A percentile compares a stretch with the other conserved stretches of the same genome.
Evolutionary conservation across 352 stramenopile species (phyloP).

Genomic region (Phytopythium montanum): DNA sequence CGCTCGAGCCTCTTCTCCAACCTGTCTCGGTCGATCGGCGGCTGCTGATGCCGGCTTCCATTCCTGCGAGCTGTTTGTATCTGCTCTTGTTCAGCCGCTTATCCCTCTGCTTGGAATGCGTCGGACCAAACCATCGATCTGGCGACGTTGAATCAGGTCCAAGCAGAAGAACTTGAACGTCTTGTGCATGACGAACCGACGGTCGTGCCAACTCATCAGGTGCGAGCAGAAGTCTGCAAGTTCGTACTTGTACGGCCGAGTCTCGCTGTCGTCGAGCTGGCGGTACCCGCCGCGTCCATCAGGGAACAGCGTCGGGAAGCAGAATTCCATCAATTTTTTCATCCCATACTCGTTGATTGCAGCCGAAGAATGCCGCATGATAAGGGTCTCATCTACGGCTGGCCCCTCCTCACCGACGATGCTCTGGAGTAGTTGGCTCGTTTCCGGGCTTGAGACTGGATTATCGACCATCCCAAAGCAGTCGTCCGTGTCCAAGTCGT

Average conservation of each 20-base stretch:
- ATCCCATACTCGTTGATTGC: constrained; percentile 21
- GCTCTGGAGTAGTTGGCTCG: background rate
- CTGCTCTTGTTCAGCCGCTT: too few species aligned
- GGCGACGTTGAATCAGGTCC: constrained; percentile 19
- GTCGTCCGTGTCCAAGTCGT: too few species aligned
- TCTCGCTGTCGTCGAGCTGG: background rate
- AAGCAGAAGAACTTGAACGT: constrained; percentile 28
- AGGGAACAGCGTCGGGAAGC: constrained; percentile 20
- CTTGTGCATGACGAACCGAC: constrained; percentile 11
- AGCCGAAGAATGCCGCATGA: too few species aligned
- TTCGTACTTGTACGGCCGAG: constrained; percentile 7
- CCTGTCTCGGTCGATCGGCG: background rate
- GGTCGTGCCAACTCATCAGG: constrained; percentile 19
- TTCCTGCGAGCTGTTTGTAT: too few species aligned
- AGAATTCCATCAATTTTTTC: constrained; percentile 14
- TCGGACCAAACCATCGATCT: constrained; percentile 18
- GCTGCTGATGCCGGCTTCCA: too few species aligned
- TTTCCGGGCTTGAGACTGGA: too few species aligned
- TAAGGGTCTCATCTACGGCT: too few species aligned
- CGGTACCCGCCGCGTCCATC: constrained; percentile 11
- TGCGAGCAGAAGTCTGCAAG: constrained; percentile 14
- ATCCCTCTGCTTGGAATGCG: constrained; percentile 1
- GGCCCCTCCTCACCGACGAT: constrained; percentile 3
- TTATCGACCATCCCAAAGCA: too few species aligned
- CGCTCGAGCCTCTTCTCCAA: background rate